phyloP scores from a whole-genome alignment of 164 flowering plant species.

The Vitis amurensis region DNA sequence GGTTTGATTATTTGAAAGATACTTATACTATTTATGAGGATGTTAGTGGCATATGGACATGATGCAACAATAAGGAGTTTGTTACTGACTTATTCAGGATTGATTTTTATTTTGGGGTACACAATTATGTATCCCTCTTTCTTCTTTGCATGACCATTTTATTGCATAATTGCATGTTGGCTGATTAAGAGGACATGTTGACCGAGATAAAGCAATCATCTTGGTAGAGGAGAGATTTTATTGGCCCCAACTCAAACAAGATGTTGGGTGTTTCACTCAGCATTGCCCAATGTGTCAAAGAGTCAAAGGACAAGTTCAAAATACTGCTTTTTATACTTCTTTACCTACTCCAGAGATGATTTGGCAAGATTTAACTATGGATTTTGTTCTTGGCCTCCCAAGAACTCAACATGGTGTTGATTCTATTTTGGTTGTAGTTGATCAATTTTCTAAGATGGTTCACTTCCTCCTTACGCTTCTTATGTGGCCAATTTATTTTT shows the following conservation, averaged over 20 bases:
- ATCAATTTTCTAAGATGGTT: background rate
- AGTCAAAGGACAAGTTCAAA: background rate
- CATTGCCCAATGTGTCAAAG: background rate
- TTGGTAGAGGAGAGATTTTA: background rate
- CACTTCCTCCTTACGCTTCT: background rate
- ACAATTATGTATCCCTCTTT: background rate
- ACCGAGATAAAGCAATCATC: background rate
- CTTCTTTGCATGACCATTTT: background rate
- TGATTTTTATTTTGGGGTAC: conserved; percentile 4
- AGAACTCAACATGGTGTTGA: background rate
- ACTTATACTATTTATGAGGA: background rate
- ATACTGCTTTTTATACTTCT: background rate
- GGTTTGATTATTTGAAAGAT: background rate
- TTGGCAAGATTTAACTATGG: conserved; percentile 7
- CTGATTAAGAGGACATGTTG: background rate
- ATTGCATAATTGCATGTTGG: background rate
- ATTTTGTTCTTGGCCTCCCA: background rate
- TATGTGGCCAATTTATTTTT: background rate
- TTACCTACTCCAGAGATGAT: background rate
- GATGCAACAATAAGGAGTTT: background rate
- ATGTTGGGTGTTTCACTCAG: background rate
- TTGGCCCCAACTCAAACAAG: background rate
- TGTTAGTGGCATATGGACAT: background rate
- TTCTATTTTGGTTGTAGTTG: conserved; percentile 8
- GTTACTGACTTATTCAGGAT: background rate